A percentile compares a stretch with the other conserved stretches of the same genome.
phyloP scores from a whole-genome alignment of 2,329 filamentous ascomycete species.

The Fusarium tuaranense region DNA sequence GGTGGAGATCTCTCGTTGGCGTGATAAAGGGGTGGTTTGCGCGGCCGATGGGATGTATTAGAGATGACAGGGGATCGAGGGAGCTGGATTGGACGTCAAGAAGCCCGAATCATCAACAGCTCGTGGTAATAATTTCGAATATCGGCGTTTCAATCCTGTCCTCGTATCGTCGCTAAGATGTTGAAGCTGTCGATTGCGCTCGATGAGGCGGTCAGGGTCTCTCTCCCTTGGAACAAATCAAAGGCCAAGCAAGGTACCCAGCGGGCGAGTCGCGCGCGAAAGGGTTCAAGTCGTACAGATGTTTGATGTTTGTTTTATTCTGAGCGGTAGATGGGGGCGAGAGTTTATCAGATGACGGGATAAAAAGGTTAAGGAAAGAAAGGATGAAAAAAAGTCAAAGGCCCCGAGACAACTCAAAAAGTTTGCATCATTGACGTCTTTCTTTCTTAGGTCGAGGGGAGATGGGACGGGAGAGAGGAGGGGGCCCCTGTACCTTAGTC shows the following conservation, averaged over 20 bases:
- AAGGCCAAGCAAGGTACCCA: background rate
- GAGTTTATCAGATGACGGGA: background rate
- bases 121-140: background rate
- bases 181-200: slow-evolving; percentile 9
- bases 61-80: background rate
- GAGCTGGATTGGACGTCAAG: slow-evolving; percentile 23
- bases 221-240: background rate
- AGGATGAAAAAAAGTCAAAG: background rate
- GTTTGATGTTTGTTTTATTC: background rate
- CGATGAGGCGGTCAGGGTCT: slow-evolving; percentile 7
- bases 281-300: background rate
- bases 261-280: background rate
- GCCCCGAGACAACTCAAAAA: background rate
- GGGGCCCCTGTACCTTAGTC: background rate
- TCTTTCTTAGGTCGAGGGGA: background rate
- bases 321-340: background rate
- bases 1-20: slow-evolving; percentile 10
- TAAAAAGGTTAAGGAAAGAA: background rate
- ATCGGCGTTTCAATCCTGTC: background rate
- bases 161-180: background rate
- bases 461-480: background rate
- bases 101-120: slow-evolving; percentile 11
- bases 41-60: slow-evolving; percentile 11
- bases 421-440: slow-evolving; percentile 2
- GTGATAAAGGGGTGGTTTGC: slow-evolving; percentile 18